phyloP scores from a whole-genome alignment of 805 yeast species.

The Grigorovia jiainica region DNA sequence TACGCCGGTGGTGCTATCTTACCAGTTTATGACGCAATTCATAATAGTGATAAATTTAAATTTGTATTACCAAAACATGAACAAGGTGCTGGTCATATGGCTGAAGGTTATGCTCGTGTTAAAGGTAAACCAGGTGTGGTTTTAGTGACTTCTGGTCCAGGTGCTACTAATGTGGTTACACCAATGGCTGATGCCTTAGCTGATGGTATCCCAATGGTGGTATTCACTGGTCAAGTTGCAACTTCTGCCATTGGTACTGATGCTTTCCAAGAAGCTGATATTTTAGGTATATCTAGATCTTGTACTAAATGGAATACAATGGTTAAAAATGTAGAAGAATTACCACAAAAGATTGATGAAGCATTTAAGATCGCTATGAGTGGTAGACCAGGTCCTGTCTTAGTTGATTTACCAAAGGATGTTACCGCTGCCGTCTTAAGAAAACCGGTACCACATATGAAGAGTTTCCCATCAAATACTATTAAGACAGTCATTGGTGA shows the following conservation, averaged over 20 bases:
- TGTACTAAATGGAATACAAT: slow-evolving; percentile 99
- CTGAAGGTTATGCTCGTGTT: slow-evolving; percentile 97
- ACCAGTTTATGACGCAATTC: slow-evolving; percentile 96
- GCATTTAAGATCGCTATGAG: slow-evolving; percentile 94
- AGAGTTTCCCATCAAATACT: slow-evolving; percentile 66
- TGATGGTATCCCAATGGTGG: slow-evolving; percentile 96
- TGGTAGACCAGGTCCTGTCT: slow-evolving; percentile 98
- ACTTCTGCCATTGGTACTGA: slow-evolving; percentile 95
- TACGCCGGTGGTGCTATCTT: slow-evolving; percentile 98
- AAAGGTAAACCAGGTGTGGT: slow-evolving; percentile 96
- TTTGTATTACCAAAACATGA: slow-evolving; percentile 94
- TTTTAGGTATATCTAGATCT: slow-evolving; percentile 89
- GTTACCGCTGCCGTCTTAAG: slow-evolving; percentile 88
- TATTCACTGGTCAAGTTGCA: slow-evolving; percentile 95
- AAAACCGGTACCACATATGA: slow-evolving; percentile 71
- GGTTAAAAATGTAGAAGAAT: slow-evolving; percentile 90
- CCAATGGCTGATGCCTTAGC: slow-evolving; percentile 96
- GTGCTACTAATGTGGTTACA: slow-evolving; percentile 97
- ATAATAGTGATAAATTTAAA: slow-evolving; percentile 78
- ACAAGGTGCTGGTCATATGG: slow-evolving; percentile 99
- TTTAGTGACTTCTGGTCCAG: slow-evolving; percentile 97
- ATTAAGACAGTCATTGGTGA: slow-evolving; percentile 59
- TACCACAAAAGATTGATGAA: slow-evolving; percentile 92
- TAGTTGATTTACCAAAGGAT: slow-evolving; percentile 96
- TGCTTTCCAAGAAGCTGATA: slow-evolving; percentile 99